A percentile compares a stretch with the other conserved stretches of the same genome.
Conservation (phyloP, 257 asterid genomes). For the Marsdenia floribunda region DNA sequence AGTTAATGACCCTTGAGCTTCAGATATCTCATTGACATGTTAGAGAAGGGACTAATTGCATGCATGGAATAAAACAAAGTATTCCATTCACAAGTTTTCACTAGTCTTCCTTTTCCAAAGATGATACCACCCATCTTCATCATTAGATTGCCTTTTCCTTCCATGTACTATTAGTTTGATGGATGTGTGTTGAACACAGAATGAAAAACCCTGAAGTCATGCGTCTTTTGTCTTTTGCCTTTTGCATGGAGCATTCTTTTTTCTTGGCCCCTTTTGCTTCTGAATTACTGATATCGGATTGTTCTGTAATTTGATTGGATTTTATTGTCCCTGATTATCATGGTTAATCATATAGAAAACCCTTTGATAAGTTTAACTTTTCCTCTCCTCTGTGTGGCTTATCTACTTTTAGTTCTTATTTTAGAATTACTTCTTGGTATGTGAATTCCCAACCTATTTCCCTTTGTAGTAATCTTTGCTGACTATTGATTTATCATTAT, state of each 20-base stretch:
- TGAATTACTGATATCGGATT: background rate
- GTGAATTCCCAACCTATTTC: background rate
- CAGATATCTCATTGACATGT: background rate
- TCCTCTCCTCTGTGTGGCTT: background rate
- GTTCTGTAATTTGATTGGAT: background rate
- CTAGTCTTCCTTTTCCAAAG: background rate
- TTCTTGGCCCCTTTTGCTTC: background rate
- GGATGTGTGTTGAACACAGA: background rate
- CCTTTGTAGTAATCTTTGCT: background rate
- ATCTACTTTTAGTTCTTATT: background rate
- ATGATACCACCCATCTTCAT: background rate
- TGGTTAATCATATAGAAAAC: background rate
- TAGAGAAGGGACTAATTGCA: background rate
- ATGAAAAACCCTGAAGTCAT: background rate
- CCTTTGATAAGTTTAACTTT: background rate
- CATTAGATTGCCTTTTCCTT: background rate
- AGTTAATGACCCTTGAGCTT: background rate
- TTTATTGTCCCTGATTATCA: background rate
- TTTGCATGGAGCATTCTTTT: background rate
- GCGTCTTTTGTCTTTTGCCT: background rate
- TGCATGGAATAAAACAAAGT: background rate
- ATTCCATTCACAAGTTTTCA: background rate
- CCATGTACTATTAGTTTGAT: background rate
- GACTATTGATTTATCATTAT: constrained; percentile 7
- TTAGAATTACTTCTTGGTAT: background rate